These are phyloP conservation scores for Pseudodiploospora longispora DNA, from an alignment of 2,329 filamentous ascomycete species.

Conservation along the genomic window DNA sequence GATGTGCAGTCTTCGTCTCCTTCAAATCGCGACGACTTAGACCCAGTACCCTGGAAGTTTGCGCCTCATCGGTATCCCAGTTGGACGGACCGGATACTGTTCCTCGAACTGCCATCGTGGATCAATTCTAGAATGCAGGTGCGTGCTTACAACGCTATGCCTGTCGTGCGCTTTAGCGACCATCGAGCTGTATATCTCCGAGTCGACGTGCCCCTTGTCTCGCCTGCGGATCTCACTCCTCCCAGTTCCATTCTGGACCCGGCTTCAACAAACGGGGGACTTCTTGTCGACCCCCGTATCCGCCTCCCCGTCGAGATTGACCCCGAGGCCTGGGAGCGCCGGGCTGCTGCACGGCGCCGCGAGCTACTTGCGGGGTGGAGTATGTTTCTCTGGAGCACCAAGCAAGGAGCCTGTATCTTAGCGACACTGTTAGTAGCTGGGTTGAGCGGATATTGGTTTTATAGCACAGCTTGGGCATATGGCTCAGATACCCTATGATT, in stretches of 20 bases:
- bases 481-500: neutral
- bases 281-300: slow-evolving; percentile 31
- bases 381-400: slow-evolving; percentile 47
- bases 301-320: slow-evolving; percentile 45
- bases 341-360: slow-evolving; percentile 35
- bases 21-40: slow-evolving; percentile 19
- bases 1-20: slow-evolving; percentile 30
- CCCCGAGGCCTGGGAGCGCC: slow-evolving; percentile 45
- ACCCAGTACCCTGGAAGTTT: slow-evolving; percentile 57
- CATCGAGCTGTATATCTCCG: slow-evolving; percentile 77
- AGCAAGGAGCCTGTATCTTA: slow-evolving; percentile 39
- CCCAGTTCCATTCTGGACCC: slow-evolving; percentile 10
- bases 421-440: slow-evolving; percentile 33
- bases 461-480: slow-evolving; percentile 6
- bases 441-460: slow-evolving; percentile 38
- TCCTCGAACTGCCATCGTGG: slow-evolving; percentile 54
- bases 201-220: slow-evolving; percentile 54
- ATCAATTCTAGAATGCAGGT: slow-evolving; percentile 39
- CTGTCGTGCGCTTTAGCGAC: slow-evolving; percentile 75
- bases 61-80: slow-evolving; percentile 77
- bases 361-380: slow-evolving; percentile 45
- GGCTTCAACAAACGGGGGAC: slow-evolving; percentile 5
- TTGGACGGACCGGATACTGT: slow-evolving; percentile 91
- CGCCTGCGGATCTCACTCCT: slow-evolving; percentile 30
- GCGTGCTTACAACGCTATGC: slow-evolving; percentile 65